phyloP scores from a whole-genome alignment of 352 stramenopile genomes.

The Phytophthora litchii region DNA sequence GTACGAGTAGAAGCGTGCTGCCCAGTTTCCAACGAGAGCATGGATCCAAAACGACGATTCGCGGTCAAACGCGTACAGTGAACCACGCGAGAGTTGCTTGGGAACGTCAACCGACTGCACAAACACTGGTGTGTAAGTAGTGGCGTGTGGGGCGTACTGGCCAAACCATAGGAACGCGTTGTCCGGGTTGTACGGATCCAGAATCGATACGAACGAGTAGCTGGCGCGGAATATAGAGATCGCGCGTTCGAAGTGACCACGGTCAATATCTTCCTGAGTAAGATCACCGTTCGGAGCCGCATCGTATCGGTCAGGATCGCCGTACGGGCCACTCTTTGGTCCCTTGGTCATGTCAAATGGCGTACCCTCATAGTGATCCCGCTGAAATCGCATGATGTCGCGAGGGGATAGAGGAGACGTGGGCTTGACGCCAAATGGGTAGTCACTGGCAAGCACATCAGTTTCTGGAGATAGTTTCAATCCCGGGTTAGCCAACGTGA shows the following conservation, averaged over 20 bases:
- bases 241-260: constrained; percentile 87
- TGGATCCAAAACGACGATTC: constrained; percentile 79
- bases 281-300: constrained; percentile 49
- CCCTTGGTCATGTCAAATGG: constrained; percentile 90
- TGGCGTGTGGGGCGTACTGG: constrained; percentile 89
- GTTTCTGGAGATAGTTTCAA: constrained; percentile 75
- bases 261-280: constrained; percentile 49
- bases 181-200: constrained; percentile 63
- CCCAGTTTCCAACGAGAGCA: constrained; percentile 89
- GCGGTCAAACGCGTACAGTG: constrained; percentile 68
- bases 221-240: constrained; percentile 94
- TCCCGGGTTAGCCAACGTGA: constrained; percentile 77
- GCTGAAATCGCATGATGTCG: constrained; percentile 92
- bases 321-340: constrained; percentile 84
- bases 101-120: constrained; percentile 61
- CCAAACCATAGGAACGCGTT: constrained; percentile 86
- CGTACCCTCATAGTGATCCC: constrained; percentile 94
- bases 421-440: constrained; percentile 87
- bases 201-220: constrained; percentile 88
- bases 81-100: constrained; percentile 53
- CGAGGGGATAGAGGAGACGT: constrained; percentile 58
- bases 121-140: constrained; percentile 91
- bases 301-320: constrained; percentile 91
- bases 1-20: constrained; percentile 72
- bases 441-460: constrained; percentile 78